Base-by-base conservation (phyloP, 495 filamentous ascomycete species). In the Hypoxylon lenormandii region DNA sequence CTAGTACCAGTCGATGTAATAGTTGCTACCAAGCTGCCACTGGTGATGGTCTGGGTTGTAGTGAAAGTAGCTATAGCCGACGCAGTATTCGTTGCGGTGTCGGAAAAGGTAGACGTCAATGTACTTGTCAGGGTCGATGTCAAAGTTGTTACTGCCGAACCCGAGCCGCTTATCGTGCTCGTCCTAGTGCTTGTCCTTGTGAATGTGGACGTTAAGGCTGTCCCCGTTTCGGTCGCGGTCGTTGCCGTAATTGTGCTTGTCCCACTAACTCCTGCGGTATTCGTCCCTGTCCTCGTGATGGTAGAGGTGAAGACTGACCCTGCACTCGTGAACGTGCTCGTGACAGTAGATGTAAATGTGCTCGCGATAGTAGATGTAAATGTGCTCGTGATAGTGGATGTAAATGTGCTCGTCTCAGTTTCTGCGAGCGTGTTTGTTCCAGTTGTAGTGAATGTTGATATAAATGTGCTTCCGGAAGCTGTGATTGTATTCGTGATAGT, bases 71-170 rank as follows among this genome's bases (percentile, higher is more conserved):
- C 22, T 28, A 28, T 0, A 6, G 18, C 22, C 21, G 47, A 13
- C 5, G 22, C 47, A n/a, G 52, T 19, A 23, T 43, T 23, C 21
- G 22, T 26, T 18, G n/a, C 36, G 11, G 19, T 42, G 28, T 47
- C 48, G 28, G 23, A 46, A 40, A 46, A 50, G 19, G 54, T 64
- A 11, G 54, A 64, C 11, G 66, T 70, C 3, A 51, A 37, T 10
- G 63, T 74, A 12, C 12, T 66, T 23, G 71, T 73, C 4, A 69
- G 16, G 2, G 60, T 72, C 10, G 49, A 60, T 6, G 72, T 74
- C 0, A 59, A 12, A 3, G 71, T 74, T n/a, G 26, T 47, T 8
- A 30, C 58, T 18, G 30, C 58, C 5, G 50, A 61, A 0, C 40
- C 56, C 8, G 66, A 51, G 21, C 57, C 52, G 6, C 36, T 63